Percentiles rank a stretch among this genome's conserved stretches.
Conservation (phyloP, 306 rosid species). For the Crataegus laevigata region DNA sequence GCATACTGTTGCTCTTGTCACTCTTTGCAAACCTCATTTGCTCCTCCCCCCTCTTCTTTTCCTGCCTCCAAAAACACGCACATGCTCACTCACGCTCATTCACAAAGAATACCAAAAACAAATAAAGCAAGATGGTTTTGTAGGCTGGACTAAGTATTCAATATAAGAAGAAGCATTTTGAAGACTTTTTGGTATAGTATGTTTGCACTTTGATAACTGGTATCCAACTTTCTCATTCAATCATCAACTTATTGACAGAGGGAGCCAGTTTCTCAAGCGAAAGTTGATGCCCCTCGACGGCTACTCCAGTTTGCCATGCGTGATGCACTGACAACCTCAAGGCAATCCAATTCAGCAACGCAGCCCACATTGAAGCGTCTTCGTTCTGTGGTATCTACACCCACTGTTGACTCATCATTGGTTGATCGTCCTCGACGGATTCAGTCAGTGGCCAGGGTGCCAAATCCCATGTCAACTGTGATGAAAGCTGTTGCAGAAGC, state of each 20-base stretch:
- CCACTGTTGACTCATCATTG: conserved; percentile 41
- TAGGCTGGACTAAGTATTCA: not conserved
- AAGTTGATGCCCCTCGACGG: conserved; percentile 64
- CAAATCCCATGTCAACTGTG: conserved; percentile 78
- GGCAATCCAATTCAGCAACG: conserved; percentile 34
- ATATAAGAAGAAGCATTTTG: not conserved
- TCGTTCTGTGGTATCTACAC: conserved; percentile 81
- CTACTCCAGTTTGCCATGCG: conserved; percentile 90
- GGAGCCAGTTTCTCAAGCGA: conserved; percentile 47
- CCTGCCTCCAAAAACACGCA: too few relatives aligned
- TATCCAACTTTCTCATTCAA: conserved; percentile 24
- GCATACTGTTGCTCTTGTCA: not conserved
- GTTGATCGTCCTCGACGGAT: conserved; percentile 44
- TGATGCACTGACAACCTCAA: conserved; percentile 70
- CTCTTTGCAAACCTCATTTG: not conserved
- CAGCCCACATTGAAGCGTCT: conserved; percentile 80
- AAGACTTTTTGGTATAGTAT: not conserved
- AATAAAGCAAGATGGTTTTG: not conserved
- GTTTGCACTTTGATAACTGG: not conserved
- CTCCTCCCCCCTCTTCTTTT: not conserved
- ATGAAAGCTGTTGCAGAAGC: conserved; percentile 92
- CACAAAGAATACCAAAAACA: too few relatives aligned
- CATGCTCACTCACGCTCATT: too few relatives aligned
- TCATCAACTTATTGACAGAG: conserved; percentile 41
- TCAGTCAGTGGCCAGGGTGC: conserved; percentile 50